phyloP scores from a whole-genome alignment of 1,139 yeast species.

The Pichia sp. region DNA sequence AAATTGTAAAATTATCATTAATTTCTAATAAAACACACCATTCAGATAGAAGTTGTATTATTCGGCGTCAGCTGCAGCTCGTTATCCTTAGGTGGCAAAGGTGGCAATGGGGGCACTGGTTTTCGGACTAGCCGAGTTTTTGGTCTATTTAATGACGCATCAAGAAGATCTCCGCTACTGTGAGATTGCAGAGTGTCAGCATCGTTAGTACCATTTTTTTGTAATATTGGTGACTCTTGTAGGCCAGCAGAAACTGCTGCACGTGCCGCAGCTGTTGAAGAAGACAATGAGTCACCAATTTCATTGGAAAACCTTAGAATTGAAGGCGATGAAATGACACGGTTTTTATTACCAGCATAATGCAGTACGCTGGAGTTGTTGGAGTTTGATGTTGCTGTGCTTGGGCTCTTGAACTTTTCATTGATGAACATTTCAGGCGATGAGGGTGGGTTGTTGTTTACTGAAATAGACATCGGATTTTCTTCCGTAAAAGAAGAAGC shows the following conservation, averaged over 20 bases:
- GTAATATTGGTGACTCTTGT: conserved; percentile 5
- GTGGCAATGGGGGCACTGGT: conserved; percentile 6
- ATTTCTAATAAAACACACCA: not conserved
- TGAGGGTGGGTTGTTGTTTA: conserved; percentile 12
- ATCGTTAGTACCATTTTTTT: not conserved
- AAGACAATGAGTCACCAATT: not conserved
- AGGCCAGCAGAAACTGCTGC: not conserved
- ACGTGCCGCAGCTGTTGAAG: not conserved
- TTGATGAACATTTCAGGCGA: conserved; percentile 23
- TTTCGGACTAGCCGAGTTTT: not conserved
- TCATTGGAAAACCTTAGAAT: not conserved
- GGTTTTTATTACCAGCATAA: not conserved
- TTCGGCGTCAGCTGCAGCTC: not conserved
- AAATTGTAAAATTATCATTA: conserved; percentile 1
- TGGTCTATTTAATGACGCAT: not conserved
- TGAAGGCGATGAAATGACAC: conserved; percentile 2
- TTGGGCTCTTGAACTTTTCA: conserved; percentile 17
- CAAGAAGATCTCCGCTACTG: not conserved
- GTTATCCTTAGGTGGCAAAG: conserved; percentile 6
- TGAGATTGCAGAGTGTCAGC: not conserved
- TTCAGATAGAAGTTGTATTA: not conserved
- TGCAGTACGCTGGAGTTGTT: not conserved
- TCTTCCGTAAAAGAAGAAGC: conserved; percentile 16
- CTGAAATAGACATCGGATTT: not conserved
- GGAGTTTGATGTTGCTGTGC: conserved; percentile 2